A percentile compares a stretch with the other conserved stretches of the same genome.
These are phyloP conservation scores for Buxus sempervirens DNA, from an alignment of 164 flowering plant genomes.

Conservation along the genomic window DNA sequence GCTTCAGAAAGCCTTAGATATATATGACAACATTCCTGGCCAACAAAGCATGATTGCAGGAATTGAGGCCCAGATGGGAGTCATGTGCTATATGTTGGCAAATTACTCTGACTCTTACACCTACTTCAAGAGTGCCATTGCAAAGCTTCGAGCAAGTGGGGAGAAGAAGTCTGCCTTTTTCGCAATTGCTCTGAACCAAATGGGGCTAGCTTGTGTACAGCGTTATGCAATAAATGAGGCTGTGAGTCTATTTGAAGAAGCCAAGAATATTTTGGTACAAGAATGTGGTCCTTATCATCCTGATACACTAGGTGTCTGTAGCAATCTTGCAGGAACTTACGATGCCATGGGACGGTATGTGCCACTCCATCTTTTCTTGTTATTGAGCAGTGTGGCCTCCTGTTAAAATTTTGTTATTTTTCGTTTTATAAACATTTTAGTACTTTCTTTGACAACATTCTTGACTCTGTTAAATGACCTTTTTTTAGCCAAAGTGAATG, in stretches of 20 bases:
- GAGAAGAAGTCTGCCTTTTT: slow-evolving; percentile 88
- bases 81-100: slow-evolving; percentile 82
- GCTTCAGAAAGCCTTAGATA: slow-evolving; percentile 70
- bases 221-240: slow-evolving; percentile 79
- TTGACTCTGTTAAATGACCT: no score
- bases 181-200: slow-evolving; percentile 89
- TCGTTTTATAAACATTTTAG: no score
- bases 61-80: slow-evolving; percentile 95
- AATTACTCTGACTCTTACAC: slow-evolving; percentile 69
- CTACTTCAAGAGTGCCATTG: slow-evolving; percentile 58
- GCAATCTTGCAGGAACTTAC: slow-evolving; percentile 94
- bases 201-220: slow-evolving; percentile 94
- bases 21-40: slow-evolving; percentile 72
- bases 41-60: slow-evolving; percentile 87
- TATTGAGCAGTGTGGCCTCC: no score
- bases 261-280: slow-evolving; percentile 65
- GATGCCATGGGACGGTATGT: slow-evolving; percentile 95
- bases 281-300: slow-evolving; percentile 91
- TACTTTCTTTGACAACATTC: no score
- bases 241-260: slow-evolving; percentile 81
- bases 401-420: no score
- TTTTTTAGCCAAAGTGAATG: no score
- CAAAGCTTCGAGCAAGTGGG: slow-evolving; percentile 78
- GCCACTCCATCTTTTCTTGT: no score
- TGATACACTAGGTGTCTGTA: slow-evolving; percentile 90